Percentiles rank a stretch among this genome's conserved stretches.
phyloP scores from a whole-genome alignment of 768 basidiomycete genomes.

The Neoboletus brunneissimus region DNA sequence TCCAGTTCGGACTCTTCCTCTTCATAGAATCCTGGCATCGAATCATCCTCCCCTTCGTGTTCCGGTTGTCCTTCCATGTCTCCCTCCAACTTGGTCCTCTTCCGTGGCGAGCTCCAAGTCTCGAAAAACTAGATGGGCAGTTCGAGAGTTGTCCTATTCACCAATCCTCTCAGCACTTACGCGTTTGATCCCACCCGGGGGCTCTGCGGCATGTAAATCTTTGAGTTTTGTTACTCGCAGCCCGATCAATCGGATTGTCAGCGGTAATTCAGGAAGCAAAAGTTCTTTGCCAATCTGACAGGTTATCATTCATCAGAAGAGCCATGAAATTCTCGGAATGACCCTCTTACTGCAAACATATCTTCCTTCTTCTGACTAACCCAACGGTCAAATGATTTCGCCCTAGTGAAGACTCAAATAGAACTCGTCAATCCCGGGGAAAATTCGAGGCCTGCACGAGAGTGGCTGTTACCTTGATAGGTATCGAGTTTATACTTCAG shows the following conservation, averaged over 20 bases:
- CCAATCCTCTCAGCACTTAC: constrained; percentile 40
- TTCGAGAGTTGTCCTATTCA: neutral
- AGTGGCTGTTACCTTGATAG: constrained; percentile 59
- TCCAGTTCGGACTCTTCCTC: constrained; percentile 36
- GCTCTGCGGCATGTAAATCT: constrained; percentile 58
- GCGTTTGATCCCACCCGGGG: constrained; percentile 63
- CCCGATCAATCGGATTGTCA: constrained; percentile 82
- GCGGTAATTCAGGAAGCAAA: constrained; percentile 73
- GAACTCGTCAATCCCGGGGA: constrained; percentile 5
- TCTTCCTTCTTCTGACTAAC: constrained; percentile 75
- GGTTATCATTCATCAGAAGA: constrained; percentile 6
- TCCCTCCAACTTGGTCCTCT: constrained; percentile 38
- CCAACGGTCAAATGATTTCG: constrained; percentile 75
- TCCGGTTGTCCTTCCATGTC: constrained; percentile 19
- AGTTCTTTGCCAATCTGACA: constrained; percentile 76
- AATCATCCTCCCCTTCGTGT: constrained; percentile 25
- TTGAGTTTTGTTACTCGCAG: constrained; percentile 85
- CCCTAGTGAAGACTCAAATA: constrained; percentile 69
- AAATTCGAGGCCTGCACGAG: neutral
- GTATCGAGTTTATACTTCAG: constrained; percentile 92
- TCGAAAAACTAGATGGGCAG: constrained; percentile 54
- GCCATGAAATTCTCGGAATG: neutral
- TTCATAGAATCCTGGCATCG: constrained; percentile 56
- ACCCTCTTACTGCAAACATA: constrained; percentile 59
- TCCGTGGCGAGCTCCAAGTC: constrained; percentile 35